These are phyloP conservation scores for Glaciozyma antarctica DNA, from an alignment of 768 basidiomycete species.

Conservation along the genomic window DNA sequence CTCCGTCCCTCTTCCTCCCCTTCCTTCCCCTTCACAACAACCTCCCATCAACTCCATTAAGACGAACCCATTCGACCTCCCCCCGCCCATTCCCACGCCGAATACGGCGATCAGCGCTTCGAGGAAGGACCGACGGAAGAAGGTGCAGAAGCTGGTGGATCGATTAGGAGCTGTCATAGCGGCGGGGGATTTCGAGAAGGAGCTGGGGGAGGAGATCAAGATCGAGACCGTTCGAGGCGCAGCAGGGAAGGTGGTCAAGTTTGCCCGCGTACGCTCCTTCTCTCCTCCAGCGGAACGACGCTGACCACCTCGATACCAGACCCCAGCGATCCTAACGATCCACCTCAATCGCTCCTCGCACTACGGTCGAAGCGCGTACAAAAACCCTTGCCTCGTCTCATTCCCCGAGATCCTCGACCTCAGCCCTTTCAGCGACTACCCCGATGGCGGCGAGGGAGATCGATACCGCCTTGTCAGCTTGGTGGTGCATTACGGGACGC, in stretches of 20 bases:
- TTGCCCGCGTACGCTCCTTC: constrained; percentile 59
- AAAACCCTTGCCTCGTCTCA: constrained; percentile 68
- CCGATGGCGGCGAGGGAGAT: constrained; percentile 58
- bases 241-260: constrained; percentile 84
- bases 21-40: neutral
- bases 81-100: constrained; percentile 26
- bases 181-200: constrained; percentile 70
- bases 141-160: constrained; percentile 57
- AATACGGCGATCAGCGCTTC: constrained; percentile 49
- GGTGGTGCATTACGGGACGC: constrained; percentile 87
- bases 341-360: constrained; percentile 76
- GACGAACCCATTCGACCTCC: constrained; percentile 26
- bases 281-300: neutral
- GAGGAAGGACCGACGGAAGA: constrained; percentile 65
- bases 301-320: constrained; percentile 42
- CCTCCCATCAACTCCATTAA: neutral
- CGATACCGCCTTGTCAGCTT: constrained; percentile 75
- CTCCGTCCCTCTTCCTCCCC: constrained; percentile 10
- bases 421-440: constrained; percentile 75
- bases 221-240: constrained; percentile 68
- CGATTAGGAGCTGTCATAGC: constrained; percentile 57
- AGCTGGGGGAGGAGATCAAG: constrained; percentile 60
- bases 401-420: constrained; percentile 87
- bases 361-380: constrained; percentile 49
- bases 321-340: constrained; percentile 73